Evolutionary conservation across 2,329 filamentous ascomycete species (phyloP), one percentile per base, ranked within the genome.

Genomic region (Aaosphaeria arxii): DNA sequence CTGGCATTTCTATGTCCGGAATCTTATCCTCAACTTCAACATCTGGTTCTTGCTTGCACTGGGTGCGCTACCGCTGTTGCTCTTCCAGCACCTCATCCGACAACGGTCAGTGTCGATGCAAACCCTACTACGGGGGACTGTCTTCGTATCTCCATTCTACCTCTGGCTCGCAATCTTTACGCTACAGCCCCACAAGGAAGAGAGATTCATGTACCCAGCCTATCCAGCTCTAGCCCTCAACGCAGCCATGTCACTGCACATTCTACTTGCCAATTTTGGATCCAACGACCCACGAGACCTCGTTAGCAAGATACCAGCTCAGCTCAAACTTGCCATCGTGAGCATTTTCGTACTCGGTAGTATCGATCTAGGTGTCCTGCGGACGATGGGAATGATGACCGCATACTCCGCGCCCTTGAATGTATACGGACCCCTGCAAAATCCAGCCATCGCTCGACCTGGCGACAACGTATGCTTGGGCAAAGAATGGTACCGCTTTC

Each of bases 401-500:
- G 91, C 84, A 30, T 99, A 96, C 69, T 86, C 83, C 11, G 92
- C 92, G 0, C 92, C 94, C 0, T 68, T 91, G 40, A 79, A 79
- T 24, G 75, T 91, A 11, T 91, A 91, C 66, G 67, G 78, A 33
- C 84, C 85, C 1, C 76, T 97, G 1, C 77, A 82, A 42, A 78
- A 77, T 11, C 62, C 74, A 6, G 79, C 75, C 1, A 58, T 88
- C 5, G 80, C 83, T 2, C 70, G 74, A 0, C 67, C 74, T 2
- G 88, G 85, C 11, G 86, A 89, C 53, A 84, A 78, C 13, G 83
- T 99, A 3, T 99, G 94, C 68, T 82, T 96, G 36, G 91, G 89
- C 30, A 99, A 97, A 67, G 94, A 99, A 67, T 99, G 94, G 94
- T 96, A 99, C 70, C 88, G 94, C 33, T 97, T 96, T 66, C 92